Percentiles rank a stretch among this genome's conserved stretches.
These are phyloP conservation scores for Argentina anserina DNA, from an alignment of 306 rosid genomes.

Conservation along the genomic window DNA sequence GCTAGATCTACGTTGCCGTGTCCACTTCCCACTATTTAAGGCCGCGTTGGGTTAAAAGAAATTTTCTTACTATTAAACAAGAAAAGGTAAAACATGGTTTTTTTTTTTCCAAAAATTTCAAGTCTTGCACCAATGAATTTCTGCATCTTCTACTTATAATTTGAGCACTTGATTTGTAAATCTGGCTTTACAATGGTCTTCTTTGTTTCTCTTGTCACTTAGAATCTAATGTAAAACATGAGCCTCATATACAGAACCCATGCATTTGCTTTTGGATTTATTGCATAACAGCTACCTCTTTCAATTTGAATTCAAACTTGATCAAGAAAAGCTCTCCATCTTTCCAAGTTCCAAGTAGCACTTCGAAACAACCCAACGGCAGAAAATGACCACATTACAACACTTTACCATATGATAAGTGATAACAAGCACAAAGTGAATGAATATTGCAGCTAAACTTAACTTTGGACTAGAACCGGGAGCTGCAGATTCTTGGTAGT, in stretches of 20 bases:
- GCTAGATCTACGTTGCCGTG: conserved; percentile 17
- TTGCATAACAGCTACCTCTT: background rate
- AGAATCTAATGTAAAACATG: no score
- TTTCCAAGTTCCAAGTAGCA: background rate
- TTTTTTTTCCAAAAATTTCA: no score
- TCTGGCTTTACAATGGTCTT: no score
- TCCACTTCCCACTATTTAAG: background rate
- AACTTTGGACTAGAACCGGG: no score
- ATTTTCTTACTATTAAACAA: no score
- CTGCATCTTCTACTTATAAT: no score
- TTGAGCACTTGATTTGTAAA: no score
- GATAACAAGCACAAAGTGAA: background rate
- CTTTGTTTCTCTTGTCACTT: no score
- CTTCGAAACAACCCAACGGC: background rate
- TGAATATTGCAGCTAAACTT: background rate
- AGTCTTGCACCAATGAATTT: no score
- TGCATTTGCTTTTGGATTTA: background rate
- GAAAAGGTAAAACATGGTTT: no score
- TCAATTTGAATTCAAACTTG: background rate
- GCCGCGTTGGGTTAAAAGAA: background rate
- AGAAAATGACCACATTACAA: background rate
- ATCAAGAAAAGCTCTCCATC: background rate
- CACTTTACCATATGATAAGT: background rate
- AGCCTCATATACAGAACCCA: no score
- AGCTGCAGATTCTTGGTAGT: no score